Base-by-base conservation (phyloP, 805 yeast genomes). In the Cyberlindnera xishuangbannaensis region DNA sequence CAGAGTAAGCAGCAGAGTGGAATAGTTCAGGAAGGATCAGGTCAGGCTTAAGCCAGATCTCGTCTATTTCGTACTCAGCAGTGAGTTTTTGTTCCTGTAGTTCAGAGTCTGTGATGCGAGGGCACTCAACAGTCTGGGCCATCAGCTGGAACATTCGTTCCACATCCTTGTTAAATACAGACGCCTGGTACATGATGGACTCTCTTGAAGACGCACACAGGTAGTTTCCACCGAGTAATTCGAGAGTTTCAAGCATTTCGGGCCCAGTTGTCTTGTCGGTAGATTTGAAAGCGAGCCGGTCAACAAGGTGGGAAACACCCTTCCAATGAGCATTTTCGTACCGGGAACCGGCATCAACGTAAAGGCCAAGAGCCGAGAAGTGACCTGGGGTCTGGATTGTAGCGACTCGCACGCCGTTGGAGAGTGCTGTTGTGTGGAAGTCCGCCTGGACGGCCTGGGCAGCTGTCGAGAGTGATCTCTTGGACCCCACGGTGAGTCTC, bases 141-240 rank as follows among this genome's bases (percentile, higher is more conserved):
- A 92, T 64, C 28, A 85, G 65, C 28, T 71, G 71, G 43, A 83
- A 74, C 95, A 92, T 86, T 44, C 68, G 65, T 25, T 76, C 90
- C 8, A 82, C 78, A 51, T 88, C 96, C 28, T 70, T 68, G 55
- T 88, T 88, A 69, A 92, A 90, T 1, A 87, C 95, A 3, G 95
- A 80, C 2, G 97, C 94, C 59, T 92, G 97, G 58, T 92, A 92
- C 62, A 90, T 75, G 65, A 90, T 70, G 4, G 94, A 73, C 58
- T 92, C 98, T 51, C 98, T 71, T 7, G 94, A 83, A 0, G 95
- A 82, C 1, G 95, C 81, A 52, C 95, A 83, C 76, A 85, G 88
- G 59, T 83, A 87, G 56, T 87, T 90, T 11, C 97, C 98, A 30
- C 98, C 98, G 37, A 92, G 59, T 23, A 74, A 66, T 37, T 86